Evolutionary conservation across 306 rosid species (phyloP).

Genomic region (Vachellia collinsii): DNA sequence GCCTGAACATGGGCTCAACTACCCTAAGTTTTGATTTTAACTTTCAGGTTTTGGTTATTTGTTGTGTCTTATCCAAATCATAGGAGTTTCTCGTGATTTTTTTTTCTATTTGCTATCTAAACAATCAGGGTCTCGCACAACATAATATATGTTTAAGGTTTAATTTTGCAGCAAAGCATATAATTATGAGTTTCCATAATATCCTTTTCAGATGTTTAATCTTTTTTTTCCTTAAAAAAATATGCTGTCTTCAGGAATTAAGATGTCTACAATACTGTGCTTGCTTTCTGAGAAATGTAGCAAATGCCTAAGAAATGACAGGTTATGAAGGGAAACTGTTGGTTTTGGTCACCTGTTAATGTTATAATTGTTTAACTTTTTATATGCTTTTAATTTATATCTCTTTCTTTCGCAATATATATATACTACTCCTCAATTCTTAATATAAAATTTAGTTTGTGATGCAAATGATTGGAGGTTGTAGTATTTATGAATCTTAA

Average conservation of each 20-base stretch:
- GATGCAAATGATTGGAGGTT: too few relatives aligned
- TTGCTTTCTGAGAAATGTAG: conserved; percentile 5
- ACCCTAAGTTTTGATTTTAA: not conserved
- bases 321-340: not conserved
- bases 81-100: not conserved
- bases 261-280: conserved; percentile 3
- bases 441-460: too few relatives aligned
- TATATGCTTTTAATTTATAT: not conserved
- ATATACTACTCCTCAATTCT: not conserved
- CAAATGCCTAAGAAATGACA: not conserved
- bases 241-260: not conserved
- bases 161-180: conserved; percentile 7
- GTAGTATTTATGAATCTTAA: conserved; percentile 15
- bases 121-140: not conserved
- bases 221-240: not conserved
- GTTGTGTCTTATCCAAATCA: not conserved
- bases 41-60: not conserved
- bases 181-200: conserved; percentile 12
- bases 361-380: not conserved
- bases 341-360: not conserved
- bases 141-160: not conserved
- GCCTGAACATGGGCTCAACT: not conserved
- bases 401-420: conserved; percentile 6
- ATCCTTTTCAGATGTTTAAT: not conserved
- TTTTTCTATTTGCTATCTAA: not conserved